These are phyloP conservation scores for Eimeria tenella DNA, from an alignment of 169 alveolate genomes.

Conservation along the genomic window DNA sequence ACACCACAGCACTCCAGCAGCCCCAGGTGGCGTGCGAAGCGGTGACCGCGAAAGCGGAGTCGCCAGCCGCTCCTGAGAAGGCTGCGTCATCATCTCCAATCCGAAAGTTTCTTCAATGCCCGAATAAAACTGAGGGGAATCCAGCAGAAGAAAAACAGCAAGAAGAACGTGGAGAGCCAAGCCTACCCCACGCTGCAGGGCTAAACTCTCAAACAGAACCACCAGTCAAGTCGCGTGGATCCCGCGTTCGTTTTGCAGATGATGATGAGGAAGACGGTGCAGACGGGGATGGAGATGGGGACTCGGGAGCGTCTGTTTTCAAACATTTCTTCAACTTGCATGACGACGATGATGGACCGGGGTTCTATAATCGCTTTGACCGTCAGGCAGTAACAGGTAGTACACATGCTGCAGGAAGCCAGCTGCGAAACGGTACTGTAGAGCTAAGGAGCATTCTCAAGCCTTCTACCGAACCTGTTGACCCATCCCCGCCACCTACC, in stretches of 20 bases:
- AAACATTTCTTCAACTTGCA: conserved; percentile 61
- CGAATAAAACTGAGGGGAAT: background rate
- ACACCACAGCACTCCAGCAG: background rate
- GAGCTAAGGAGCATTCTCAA: conserved; percentile 62
- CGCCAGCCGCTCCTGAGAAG: conserved; percentile 7
- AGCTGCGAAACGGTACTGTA: conserved; percentile 47
- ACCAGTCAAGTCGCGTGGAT: conserved; percentile 36
- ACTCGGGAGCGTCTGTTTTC: conserved; percentile 53
- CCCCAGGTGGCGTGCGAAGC: background rate
- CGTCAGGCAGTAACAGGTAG: conserved; percentile 58
- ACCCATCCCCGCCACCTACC: conserved; percentile 48
- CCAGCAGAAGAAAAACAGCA: conserved; percentile 36
- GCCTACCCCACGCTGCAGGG: background rate
- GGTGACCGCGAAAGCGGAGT: background rate
- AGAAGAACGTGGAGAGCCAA: conserved; percentile 32
- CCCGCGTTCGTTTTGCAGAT: conserved; percentile 73
- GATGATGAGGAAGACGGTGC: conserved; percentile 63
- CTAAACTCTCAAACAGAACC: conserved; percentile 6
- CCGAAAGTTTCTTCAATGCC: background rate
- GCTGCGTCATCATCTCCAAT: conserved; percentile 14
- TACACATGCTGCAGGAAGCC: conserved; percentile 29
- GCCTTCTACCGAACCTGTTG: conserved; percentile 60
- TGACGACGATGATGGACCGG: conserved; percentile 66
- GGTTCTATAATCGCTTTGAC: conserved; percentile 46
- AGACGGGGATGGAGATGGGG: conserved; percentile 62